These are phyloP conservation scores for Lentinus tigrinus DNA, from an alignment of 768 basidiomycete genomes.

Conservation along the genomic window DNA sequence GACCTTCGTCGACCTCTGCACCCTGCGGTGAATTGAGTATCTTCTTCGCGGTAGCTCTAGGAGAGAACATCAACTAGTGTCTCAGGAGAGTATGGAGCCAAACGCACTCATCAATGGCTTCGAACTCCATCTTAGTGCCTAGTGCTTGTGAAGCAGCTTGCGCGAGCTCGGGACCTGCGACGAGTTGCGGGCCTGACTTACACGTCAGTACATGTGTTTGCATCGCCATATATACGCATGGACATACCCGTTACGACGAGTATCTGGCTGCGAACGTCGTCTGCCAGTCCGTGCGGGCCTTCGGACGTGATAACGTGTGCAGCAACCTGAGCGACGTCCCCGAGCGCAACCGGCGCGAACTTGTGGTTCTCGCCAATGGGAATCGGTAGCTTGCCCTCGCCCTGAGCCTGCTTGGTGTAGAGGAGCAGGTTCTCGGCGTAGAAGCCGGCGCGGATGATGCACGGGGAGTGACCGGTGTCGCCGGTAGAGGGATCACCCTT, in stretches of 20 bases:
- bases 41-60: constrained; percentile 16
- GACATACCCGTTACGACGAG: constrained; percentile 25
- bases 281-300: constrained; percentile 31
- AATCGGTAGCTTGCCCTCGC: constrained; percentile 26
- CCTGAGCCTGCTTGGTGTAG: constrained; percentile 28
- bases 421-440: constrained; percentile 32
- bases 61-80: background rate
- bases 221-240: background rate
- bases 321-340: constrained; percentile 28
- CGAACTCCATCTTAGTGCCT: constrained; percentile 25
- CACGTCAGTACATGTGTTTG: background rate
- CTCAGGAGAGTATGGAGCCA: background rate
- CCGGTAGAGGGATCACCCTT: constrained; percentile 21
- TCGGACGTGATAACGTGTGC: constrained; percentile 28
- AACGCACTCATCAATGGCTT: constrained; percentile 24
- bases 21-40: constrained; percentile 22
- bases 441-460: constrained; percentile 31
- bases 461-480: constrained; percentile 31
- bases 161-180: constrained; percentile 27
- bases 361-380: constrained; percentile 28
- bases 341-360: constrained; percentile 31
- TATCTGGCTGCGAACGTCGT: constrained; percentile 29
- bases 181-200: constrained; percentile 12
- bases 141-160: constrained; percentile 23
- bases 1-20: constrained; percentile 22